Percentiles rank a stretch among this genome's conserved stretches.
Conservation (phyloP, 169 alveolate genomes). For the Plasmodium ovale region DNA sequence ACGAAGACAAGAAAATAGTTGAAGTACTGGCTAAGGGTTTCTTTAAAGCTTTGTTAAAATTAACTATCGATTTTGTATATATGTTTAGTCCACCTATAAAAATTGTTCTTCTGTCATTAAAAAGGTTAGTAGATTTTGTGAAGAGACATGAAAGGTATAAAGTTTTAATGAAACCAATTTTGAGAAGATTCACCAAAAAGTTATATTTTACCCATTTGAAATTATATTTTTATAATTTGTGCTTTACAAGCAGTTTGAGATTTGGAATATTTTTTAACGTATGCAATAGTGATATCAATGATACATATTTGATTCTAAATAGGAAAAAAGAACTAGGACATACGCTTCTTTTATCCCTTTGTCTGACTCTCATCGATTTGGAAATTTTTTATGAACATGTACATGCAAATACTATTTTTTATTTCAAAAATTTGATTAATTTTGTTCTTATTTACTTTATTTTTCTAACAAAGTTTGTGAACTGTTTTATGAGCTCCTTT, state of each 20-base stretch:
- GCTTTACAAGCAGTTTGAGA: conserved; percentile 1
- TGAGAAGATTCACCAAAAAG: conserved; percentile 35
- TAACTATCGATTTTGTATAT: conserved; percentile 49
- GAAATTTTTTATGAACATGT: conserved; percentile 33
- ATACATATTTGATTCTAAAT: conserved; percentile 22
- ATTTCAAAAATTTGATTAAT: conserved; percentile 44
- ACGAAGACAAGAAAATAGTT: conserved; percentile 25
- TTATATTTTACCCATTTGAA: conserved; percentile 6
- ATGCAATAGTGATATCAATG: conserved; percentile 51
- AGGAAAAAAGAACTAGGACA: conserved; percentile 44
- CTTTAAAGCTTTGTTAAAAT: conserved; percentile 26
- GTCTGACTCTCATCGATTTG: conserved; percentile 61
- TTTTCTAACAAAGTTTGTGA: conserved; percentile 6
- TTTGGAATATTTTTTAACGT: conserved; percentile 11
- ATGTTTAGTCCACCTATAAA: conserved; percentile 49
- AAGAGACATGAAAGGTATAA: background rate
- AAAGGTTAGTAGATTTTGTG: conserved; percentile 11
- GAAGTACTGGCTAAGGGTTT: background rate
- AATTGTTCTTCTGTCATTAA: conserved; percentile 10
- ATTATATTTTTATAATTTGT: conserved; percentile 36
- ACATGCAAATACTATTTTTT: conserved; percentile 12
- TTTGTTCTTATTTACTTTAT: conserved; percentile 61
- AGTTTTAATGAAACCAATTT: background rate
- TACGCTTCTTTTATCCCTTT: conserved; percentile 34
- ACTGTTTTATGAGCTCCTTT: conserved; percentile 17